Evolutionary conservation across 2,329 filamentous ascomycete genomes (phyloP).

Genomic region (Aspergillus clavatus): DNA sequence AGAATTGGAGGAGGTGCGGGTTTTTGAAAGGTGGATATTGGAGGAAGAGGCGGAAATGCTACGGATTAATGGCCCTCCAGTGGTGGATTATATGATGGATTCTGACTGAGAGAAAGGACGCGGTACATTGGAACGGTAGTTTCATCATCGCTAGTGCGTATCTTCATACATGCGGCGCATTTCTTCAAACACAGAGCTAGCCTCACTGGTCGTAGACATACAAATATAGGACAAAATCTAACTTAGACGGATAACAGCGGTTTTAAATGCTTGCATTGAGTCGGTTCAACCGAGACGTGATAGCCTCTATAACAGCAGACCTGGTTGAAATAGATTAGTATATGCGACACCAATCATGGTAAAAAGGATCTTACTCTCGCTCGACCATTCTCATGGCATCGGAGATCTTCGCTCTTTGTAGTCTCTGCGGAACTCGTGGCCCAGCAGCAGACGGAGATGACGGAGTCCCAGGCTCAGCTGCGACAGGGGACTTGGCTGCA

Average conservation of each 20-base stretch:
- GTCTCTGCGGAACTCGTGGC: constrained; percentile 36
- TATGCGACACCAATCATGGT: neutral
- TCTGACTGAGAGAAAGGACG: too few relatives aligned
- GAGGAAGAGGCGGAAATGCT: neutral
- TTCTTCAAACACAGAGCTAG: neutral
- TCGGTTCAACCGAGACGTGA: constrained; percentile 38
- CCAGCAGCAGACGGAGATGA: constrained; percentile 26
- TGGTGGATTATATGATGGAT: too few relatives aligned
- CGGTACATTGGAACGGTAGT: too few relatives aligned
- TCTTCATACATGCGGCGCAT: too few relatives aligned
- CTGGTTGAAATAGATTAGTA: constrained; percentile 20
- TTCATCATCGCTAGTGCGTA: too few relatives aligned
- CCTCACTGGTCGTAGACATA: neutral
- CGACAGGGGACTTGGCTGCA: constrained; percentile 23
- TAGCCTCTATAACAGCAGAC: constrained; percentile 42
- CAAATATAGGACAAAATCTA: neutral
- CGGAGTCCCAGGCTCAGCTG: constrained; percentile 25
- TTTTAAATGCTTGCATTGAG: constrained; percentile 33
- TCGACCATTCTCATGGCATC: constrained; percentile 50
- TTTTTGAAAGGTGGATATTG: too few relatives aligned
- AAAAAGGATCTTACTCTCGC: constrained; percentile 36
- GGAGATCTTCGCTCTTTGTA: constrained; percentile 43
- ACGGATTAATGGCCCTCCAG: too few relatives aligned
- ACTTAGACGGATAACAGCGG: neutral
- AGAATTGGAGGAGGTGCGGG: too few relatives aligned